Evolutionary conservation across 228 moss, liverwort and hornwort genomes (phyloP), one percentile per base, ranked within the genome.

Genomic region (Sphagnum fallax): DNA sequence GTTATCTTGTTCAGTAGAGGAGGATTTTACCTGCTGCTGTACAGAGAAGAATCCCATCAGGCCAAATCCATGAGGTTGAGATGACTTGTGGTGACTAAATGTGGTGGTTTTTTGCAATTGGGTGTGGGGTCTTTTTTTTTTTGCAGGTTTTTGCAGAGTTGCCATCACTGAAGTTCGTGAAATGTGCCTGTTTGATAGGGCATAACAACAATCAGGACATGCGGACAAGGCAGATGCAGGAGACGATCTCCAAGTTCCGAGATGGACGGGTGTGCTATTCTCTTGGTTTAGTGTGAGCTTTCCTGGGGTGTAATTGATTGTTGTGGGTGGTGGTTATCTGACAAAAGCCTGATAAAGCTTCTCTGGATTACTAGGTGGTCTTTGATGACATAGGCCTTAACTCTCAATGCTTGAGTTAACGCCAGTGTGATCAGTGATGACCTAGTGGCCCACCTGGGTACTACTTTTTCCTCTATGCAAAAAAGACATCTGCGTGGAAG

Each of bases 161-260:
- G 77, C 98, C 98, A 50, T 98, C 98, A 47, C 67, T 98, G 72
- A 93, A 94, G 75, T 94, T 98, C 74, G 93, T 98, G 68, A 86
- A 98, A 80, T 98, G 98, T 79, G 98, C 98, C 49, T 84, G 98
- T 82, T 70, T 94, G 81, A 98, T 98, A 72, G 94, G 94, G 64
- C 94, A 98, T 70, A 98, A 98, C 83, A 97, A 97, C 76, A 98
- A 98, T 80, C 92, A 94, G 76, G 98, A 98, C 71, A 98, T 98
- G 98, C 90, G 98, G 9, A 93, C 94, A 32, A 79, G 93, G 71
- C 98, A 98, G 82, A 98, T 98, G 98, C 98, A 98, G 70, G 94
- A 98, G 74, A 98, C 94, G 11, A 98, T 98, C 72, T 88, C 94
- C 72, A 93, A 86, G 70, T 94, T 98, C 77, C 93, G 98, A 69